Evolutionary conservation across 768 basidiomycete species (phyloP), one percentile per base, ranked within the genome.

Genomic region (Hortiboletus campestris): DNA sequence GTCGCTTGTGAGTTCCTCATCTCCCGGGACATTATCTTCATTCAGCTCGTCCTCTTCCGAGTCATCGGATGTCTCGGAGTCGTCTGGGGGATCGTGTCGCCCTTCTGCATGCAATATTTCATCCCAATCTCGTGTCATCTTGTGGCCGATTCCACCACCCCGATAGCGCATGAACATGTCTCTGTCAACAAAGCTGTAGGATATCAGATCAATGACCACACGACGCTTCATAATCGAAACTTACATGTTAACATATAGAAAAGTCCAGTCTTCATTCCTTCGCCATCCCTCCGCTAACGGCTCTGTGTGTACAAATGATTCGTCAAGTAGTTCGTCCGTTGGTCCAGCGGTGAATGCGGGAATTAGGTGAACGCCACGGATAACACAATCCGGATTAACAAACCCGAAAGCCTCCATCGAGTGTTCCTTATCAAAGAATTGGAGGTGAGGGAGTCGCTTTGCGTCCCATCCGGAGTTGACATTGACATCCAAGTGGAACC

Each of bases 291-390:
- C 25, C 25, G 2, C 25, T 25, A 25, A 25, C 2, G 25, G 25
- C 25, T 25, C 25, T 25, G 25, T 25, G 25, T 25, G 25, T 25
- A 36, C 42, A 22, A 59, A 22, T 5, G 41, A 39, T 13, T 56
- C 55, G 1, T 22, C 17, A 1, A 59, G 46, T 6, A 59, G 39
- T 6, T 58, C 45, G 3, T 55, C 9, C 0, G 68, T 65, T 3
- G 31, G 32, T 1, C 70, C 67, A 16, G 53, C 31, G 1, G 47
- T 29, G 43, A 77, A 80, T 0, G 66, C 74, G 0, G 79, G 81
- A 11, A 81, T 71, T 2, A 82, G 53, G 54, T 82, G 79, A 1
- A 57, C 62, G 0, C 64, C 74, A 0, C 74, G 67, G 32, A 82
- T 57, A 3, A 83, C 71, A 0, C 63, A 56, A 2, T 55, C 47